Percentiles rank a stretch among this genome's conserved stretches.
Evolutionary conservation across 768 basidiomycete species (phyloP).

Genomic region (Lentinula boryana): DNA sequence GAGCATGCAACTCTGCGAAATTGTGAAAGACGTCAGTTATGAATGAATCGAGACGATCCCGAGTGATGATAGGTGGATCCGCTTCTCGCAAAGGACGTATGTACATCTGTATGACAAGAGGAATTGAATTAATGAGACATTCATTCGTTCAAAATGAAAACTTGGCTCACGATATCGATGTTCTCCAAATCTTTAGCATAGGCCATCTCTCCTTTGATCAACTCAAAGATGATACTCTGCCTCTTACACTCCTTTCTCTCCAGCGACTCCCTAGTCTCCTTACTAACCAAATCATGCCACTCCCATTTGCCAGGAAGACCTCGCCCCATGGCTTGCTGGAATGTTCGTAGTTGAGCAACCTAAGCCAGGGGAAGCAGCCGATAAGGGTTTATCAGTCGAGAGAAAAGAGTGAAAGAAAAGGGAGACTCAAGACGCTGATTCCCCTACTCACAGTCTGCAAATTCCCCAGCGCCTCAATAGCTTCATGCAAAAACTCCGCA

Average conservation of each 20-base stretch:
- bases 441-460: constrained; percentile 36
- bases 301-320: constrained; percentile 79
- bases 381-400: too few species aligned
- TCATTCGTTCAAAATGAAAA: too few species aligned
- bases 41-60: constrained; percentile 67
- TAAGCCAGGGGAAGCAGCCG: too few species aligned
- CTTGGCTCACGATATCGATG: constrained; percentile 37
- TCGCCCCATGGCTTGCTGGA: constrained; percentile 85
- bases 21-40: constrained; percentile 90
- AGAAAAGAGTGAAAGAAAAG: too few species aligned
- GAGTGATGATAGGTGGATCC: constrained; percentile 73
- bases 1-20: constrained; percentile 64
- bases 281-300: constrained; percentile 83
- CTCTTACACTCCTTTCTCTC: constrained; percentile 75
- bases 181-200: constrained; percentile 91
- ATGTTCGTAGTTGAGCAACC: constrained; percentile 72
- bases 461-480: constrained; percentile 78
- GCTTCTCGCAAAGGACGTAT: constrained; percentile 66
- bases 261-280: constrained; percentile 55
- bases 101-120: constrained; percentile 54
- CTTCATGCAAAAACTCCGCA: constrained; percentile 74
- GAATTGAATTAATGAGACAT: too few species aligned
- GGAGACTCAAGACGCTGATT: too few species aligned
- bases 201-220: constrained; percentile 94
- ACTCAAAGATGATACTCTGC: constrained; percentile 90